These are phyloP conservation scores for Sporothrix curviconia DNA, from an alignment of 2,329 filamentous ascomycete species.

Conservation along the genomic window DNA sequence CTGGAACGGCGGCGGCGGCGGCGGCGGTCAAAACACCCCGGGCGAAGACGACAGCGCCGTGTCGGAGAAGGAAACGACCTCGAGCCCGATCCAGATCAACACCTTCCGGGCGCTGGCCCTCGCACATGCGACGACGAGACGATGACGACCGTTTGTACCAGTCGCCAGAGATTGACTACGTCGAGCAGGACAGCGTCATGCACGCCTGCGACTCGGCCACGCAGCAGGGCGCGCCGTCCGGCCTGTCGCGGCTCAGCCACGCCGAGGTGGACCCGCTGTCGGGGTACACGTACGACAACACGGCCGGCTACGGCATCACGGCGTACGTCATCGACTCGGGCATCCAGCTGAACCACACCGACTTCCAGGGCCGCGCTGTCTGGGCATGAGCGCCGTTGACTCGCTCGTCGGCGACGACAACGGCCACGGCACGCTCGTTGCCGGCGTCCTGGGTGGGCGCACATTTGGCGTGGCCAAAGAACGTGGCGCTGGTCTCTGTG, in stretches of 20 bases:
- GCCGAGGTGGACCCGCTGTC: conserved; percentile 25
- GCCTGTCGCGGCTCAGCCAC: conserved; percentile 49
- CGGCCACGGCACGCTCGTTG: conserved; percentile 38
- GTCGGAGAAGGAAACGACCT: no score
- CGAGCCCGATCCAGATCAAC: conserved; percentile 40
- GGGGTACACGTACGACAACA: conserved; percentile 47
- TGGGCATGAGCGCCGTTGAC: conserved; percentile 1
- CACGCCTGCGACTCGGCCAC: conserved; percentile 33
- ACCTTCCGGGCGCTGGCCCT: conserved; percentile 47
- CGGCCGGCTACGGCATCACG: conserved; percentile 49
- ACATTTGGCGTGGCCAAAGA: conserved; percentile 58
- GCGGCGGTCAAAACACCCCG: no score
- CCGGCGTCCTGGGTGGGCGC: conserved; percentile 53
- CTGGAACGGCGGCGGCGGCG: conserved; percentile 37
- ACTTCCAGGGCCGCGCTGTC: conserved; percentile 49
- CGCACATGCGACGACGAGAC: conserved; percentile 27
- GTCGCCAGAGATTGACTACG: conserved; percentile 35
- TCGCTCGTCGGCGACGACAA: not conserved
- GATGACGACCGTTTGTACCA: conserved; percentile 38
- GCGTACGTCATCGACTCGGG: conserved; percentile 62
- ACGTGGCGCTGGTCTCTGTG: conserved; percentile 43
- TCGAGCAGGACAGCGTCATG: conserved; percentile 44
- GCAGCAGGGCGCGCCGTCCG: conserved; percentile 48
- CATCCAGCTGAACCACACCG: conserved; percentile 47
- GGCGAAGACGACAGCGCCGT: not conserved